phyloP scores from a whole-genome alignment of 805 yeast species.

The Groenewaldozyma salmanticensis region DNA sequence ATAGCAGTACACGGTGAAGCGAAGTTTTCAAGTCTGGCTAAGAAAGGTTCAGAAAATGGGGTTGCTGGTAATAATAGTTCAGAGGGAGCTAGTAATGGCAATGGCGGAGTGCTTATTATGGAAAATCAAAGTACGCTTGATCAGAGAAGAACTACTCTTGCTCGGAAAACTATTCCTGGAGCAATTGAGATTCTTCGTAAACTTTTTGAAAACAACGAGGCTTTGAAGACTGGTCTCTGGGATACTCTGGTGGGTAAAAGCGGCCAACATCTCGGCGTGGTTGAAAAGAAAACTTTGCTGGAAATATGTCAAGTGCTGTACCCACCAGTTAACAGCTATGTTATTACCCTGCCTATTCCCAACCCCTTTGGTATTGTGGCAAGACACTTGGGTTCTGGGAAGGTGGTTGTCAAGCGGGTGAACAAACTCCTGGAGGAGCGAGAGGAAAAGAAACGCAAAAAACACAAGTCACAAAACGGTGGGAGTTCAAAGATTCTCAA shows the following conservation, averaged over 20 bases:
- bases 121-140: too few species aligned
- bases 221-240: constrained; percentile 55
- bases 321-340: constrained; percentile 46
- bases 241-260: constrained; percentile 38
- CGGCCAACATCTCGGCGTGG: constrained; percentile 47
- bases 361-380: constrained; percentile 59
- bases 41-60: background rate
- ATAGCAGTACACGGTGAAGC: constrained; percentile 54
- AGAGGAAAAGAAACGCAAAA: background rate
- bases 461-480: background rate
- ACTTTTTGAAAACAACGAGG: constrained; percentile 38
- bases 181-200: constrained; percentile 55
- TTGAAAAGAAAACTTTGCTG: constrained; percentile 52
- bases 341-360: constrained; percentile 60
- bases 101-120: too few species aligned
- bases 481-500: background rate
- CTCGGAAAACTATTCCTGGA: constrained; percentile 56
- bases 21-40: background rate
- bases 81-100: constrained; percentile 12
- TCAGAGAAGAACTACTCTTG: constrained; percentile 50
- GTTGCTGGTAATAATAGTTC: background rate
- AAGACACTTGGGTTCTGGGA: constrained; percentile 41
- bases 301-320: constrained; percentile 59
- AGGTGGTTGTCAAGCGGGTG: constrained; percentile 40
- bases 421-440: background rate